Percentiles rank a stretch among this genome's conserved stretches.
Conservation (phyloP, 306 rosid genomes). For the Pyrus betulifolia region DNA sequence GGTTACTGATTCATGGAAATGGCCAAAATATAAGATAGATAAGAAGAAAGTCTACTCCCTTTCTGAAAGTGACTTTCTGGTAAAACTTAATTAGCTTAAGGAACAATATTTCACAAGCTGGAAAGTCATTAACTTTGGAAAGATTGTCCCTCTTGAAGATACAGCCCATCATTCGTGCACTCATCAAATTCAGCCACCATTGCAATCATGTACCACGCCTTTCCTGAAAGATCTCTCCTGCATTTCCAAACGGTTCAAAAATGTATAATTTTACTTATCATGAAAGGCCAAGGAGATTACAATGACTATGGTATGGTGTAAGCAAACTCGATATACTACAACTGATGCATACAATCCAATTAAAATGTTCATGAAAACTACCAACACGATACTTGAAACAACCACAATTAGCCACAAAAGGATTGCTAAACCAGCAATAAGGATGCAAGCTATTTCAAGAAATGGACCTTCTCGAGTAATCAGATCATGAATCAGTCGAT, state of each 20-base stretch:
- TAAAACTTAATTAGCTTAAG: no score
- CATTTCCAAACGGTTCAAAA: conserved; percentile 18
- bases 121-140: no score
- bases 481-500: conserved; percentile 55
- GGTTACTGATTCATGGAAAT: no score
- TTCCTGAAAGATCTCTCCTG: conserved; percentile 73
- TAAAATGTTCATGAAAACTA: no score
- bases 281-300: neutral
- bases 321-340: neutral
- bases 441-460: conserved; percentile 81
- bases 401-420: conserved; percentile 80
- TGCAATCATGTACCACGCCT: conserved; percentile 68
- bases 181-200: conserved; percentile 91
- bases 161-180: conserved; percentile 71
- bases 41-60: no score
- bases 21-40: no score
- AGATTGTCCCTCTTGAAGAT: no score
- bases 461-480: conserved; percentile 82
- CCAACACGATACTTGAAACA: conserved; percentile 44
- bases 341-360: no score
- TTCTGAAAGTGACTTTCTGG: no score
- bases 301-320: neutral
- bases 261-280: conserved; percentile 5
- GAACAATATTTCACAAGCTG: no score
- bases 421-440: conserved; percentile 75